Evolutionary conservation across 768 basidiomycete genomes (phyloP).

Genomic region (Pleurotus djamor): DNA sequence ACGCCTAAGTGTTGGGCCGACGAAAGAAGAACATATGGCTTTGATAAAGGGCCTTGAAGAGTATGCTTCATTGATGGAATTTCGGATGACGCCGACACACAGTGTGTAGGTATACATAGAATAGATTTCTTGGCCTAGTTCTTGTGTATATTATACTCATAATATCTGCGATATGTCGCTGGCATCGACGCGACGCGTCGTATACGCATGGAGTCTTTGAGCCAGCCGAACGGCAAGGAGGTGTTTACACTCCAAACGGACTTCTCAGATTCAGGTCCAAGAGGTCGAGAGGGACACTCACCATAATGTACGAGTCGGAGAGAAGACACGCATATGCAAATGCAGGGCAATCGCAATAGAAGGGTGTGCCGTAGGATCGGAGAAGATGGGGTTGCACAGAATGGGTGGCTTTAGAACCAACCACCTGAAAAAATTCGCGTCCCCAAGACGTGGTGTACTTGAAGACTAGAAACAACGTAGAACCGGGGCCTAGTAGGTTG

Average conservation of each 20-base stretch:
- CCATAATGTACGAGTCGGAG: conserved; percentile 64
- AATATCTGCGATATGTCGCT: conserved; percentile 41
- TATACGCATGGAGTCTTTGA: conserved; percentile 44
- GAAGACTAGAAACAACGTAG: conserved; percentile 41
- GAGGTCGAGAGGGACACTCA: conserved; percentile 20
- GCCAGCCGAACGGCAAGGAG: conserved; percentile 67
- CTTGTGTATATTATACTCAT: conserved; percentile 22
- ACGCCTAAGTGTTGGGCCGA: conserved; percentile 13
- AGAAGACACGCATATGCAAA: conserved; percentile 65
- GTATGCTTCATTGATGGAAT: conserved; percentile 60
- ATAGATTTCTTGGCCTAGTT: conserved; percentile 11
- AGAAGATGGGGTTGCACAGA: conserved; percentile 47
- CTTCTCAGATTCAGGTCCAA: not conserved
- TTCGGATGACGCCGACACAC: conserved; percentile 35
- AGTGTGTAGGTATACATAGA: not conserved
- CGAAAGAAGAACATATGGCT: conserved; percentile 30
- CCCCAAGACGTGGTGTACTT: conserved; percentile 58
- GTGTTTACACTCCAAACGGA: conserved; percentile 69
- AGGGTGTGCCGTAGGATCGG: conserved; percentile 9
- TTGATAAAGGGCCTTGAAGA: conserved; percentile 56
- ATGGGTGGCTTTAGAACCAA: conserved; percentile 65
- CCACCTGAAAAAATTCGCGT: conserved; percentile 60
- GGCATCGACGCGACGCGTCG: conserved; percentile 42
- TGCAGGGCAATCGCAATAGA: conserved; percentile 76
- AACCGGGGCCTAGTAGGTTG: not conserved